Percentiles rank a stretch among this genome's conserved stretches.
Evolutionary conservation across 75 land plant species (phyloP).

Genomic region (Larix kaempferi): DNA sequence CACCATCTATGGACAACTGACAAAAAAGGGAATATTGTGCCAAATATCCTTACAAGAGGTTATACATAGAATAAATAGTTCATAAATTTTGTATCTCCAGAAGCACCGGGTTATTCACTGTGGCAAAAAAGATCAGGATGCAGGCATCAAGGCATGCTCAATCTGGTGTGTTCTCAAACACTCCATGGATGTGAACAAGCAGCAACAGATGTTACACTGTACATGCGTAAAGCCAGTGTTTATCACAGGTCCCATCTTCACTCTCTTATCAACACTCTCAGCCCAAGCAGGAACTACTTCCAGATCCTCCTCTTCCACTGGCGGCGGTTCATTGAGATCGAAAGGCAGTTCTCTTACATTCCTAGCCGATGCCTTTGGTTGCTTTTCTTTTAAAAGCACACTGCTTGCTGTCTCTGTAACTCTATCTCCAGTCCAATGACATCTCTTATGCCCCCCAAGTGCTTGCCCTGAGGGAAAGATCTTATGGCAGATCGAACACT

Average conservation of each 20-base stretch:
- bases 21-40: not conserved
- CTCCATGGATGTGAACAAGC: conserved; percentile 2
- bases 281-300: not conserved
- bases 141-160: conserved; percentile 5
- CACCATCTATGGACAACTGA: not conserved
- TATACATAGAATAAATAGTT: not conserved
- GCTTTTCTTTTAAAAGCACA: not conserved
- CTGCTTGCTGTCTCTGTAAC: not conserved
- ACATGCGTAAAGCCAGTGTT: not conserved
- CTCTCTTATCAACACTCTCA: not conserved
- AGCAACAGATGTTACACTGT: conserved; percentile 7
- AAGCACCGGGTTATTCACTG: not conserved
- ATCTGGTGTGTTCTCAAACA: conserved; percentile 6
- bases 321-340: conserved; percentile 4
- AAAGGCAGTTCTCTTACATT: not conserved
- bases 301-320: not conserved
- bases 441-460: conserved; percentile 55
- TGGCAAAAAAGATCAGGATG: not conserved
- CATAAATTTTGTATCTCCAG: conserved; percentile 4
- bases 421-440: conserved; percentile 37
- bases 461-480: conserved; percentile 55
- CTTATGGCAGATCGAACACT: conserved; percentile 48
- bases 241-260: conserved; percentile 3
- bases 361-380: not conserved
- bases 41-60: not conserved